Evolutionary conservation across 2,329 filamentous ascomycete species (phyloP).

Genomic region (Fusarium sp.): DNA sequence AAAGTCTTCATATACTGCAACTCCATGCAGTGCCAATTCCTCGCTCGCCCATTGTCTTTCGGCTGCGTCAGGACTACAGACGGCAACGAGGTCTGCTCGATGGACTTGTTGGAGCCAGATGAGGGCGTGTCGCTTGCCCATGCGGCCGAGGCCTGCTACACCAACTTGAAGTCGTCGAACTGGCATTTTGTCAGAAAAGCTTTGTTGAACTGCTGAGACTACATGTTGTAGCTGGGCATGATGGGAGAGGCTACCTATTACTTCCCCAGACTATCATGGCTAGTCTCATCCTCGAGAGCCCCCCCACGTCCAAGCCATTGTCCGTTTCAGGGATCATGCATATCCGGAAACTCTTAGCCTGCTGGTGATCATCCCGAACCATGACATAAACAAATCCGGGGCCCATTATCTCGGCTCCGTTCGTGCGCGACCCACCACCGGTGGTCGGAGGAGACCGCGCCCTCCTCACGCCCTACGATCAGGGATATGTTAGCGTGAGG

Average conservation of each 20-base stretch:
- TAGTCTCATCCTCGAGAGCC: neutral
- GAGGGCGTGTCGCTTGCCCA: conserved; percentile 63
- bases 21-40: conserved; percentile 57
- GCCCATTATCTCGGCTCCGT: neutral
- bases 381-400: neutral
- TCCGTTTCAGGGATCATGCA: neutral
- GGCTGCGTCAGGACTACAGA: conserved; percentile 57
- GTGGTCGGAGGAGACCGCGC: neutral
- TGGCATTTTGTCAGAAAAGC: neutral
- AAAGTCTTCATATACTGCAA: conserved; percentile 58
- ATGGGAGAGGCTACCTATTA: neutral
- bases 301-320: neutral
- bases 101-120: conserved; percentile 60
- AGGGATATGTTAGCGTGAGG: neutral
- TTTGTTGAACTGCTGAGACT: neutral
- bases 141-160: conserved; percentile 63
- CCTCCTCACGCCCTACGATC: neutral
- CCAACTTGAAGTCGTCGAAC: conserved; percentile 55
- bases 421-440: neutral
- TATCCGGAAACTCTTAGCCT: neutral
- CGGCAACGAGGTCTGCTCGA: conserved; percentile 62
- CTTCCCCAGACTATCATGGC: neutral
- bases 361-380: neutral
- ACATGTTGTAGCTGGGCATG: neutral
- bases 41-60: conserved; percentile 59